Percentiles rank a stretch among this genome's conserved stretches.
phyloP scores from a whole-genome alignment of 352 stramenopile genomes.

The Blastocystis sp. region DNA sequence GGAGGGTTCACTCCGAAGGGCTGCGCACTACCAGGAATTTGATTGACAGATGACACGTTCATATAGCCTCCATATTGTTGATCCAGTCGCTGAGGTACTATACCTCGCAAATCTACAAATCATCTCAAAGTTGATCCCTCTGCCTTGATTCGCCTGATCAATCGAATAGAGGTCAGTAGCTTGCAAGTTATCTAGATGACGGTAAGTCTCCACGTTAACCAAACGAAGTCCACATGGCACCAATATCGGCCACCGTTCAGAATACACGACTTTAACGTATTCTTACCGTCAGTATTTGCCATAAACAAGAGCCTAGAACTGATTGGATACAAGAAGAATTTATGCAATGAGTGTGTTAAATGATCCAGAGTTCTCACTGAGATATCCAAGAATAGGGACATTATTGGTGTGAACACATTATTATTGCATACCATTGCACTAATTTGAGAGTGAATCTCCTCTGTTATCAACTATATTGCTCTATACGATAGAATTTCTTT shows the following conservation, averaged over 20 bases:
- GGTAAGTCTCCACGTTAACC: neutral
- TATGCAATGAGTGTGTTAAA: neutral
- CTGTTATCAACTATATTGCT: too few relatives aligned
- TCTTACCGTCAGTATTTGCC: slow-evolving; percentile 22
- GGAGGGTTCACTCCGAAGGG: neutral
- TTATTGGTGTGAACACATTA: too few relatives aligned
- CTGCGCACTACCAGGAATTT: neutral
- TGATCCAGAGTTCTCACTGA: neutral
- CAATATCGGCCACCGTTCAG: neutral
- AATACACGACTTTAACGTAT: neutral
- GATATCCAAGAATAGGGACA: too few relatives aligned
- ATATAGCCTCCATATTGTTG: slow-evolving; percentile 4
- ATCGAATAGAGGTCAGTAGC: neutral
- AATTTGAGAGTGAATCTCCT: too few relatives aligned
- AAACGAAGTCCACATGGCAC: neutral
- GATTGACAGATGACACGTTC: neutral
- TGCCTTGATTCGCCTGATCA: neutral
- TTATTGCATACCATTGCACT: too few relatives aligned
- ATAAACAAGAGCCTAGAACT: neutral
- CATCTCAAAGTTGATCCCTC: neutral
- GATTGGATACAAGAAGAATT: neutral
- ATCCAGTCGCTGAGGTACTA: neutral
- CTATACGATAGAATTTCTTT: too few relatives aligned
- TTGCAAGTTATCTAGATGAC: neutral
- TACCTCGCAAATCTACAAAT: neutral